phyloP scores from a whole-genome alignment of 2,329 filamentous ascomycete species.

The Magnaporthiopsis rhizophila region DNA sequence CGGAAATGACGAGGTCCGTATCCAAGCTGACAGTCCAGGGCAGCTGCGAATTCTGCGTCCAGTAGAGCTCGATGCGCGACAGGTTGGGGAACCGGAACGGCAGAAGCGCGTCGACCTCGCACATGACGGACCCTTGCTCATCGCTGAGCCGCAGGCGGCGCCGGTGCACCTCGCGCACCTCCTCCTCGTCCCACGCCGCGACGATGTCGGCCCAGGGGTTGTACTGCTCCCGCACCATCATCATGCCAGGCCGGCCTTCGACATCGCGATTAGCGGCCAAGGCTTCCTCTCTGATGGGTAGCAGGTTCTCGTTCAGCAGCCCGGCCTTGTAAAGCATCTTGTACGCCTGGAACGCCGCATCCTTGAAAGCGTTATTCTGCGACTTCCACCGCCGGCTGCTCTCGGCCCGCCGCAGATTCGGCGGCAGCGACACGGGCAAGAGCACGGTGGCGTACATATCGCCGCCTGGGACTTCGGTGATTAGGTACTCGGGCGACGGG shows the following conservation, averaged over 20 bases:
- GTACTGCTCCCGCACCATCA: conserved; percentile 28
- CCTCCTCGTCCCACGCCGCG: conserved; percentile 27
- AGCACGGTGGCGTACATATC: conserved; percentile 52
- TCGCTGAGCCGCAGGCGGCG: conserved; percentile 27
- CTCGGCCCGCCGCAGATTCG: conserved; percentile 44
- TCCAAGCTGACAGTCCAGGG: conserved; percentile 30
- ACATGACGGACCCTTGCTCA: conserved; percentile 20
- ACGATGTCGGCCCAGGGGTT: conserved; percentile 41
- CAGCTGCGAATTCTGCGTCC: conserved; percentile 22
- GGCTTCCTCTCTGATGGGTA: conserved; percentile 47
- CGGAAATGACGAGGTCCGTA: conserved; percentile 11
- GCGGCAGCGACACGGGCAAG: conserved; percentile 64
- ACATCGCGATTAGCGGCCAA: conserved; percentile 26
- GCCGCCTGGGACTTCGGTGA: conserved; percentile 26
- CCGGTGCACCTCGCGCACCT: conserved; percentile 16
- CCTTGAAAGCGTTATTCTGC: conserved; percentile 65
- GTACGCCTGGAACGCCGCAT: conserved; percentile 79
- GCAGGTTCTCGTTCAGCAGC: conserved; percentile 68
- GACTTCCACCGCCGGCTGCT: conserved; percentile 56
- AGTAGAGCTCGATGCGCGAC: conserved; percentile 30
- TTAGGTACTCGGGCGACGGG: conserved; percentile 58
- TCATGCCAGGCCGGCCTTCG: conserved; percentile 27
- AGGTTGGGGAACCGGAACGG: conserved; percentile 33
- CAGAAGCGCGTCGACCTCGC: conserved; percentile 34
- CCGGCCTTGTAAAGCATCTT: conserved; percentile 58